These are phyloP conservation scores for Phytophthora fragariaefolia DNA, from an alignment of 352 stramenopile species.

Conservation along the genomic window DNA sequence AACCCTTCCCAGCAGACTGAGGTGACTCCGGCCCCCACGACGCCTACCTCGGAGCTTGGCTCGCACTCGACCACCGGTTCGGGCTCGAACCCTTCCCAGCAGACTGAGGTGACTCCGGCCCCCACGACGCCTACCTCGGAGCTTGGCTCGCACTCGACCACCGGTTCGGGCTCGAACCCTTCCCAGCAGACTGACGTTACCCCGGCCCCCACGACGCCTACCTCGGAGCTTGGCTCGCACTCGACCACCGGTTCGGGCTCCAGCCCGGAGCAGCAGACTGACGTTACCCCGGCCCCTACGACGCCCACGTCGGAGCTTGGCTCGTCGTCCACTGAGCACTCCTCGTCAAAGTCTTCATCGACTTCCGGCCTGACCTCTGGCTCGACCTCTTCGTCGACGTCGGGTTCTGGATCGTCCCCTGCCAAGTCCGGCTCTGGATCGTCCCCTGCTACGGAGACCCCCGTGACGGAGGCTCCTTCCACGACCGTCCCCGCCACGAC, in stretches of 20 bases:
- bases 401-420: constrained; percentile 12
- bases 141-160: constrained; percentile 3
- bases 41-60: constrained; percentile 5
- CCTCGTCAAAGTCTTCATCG: constrained; percentile 8
- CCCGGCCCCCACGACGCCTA: not conserved
- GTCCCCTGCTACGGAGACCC: constrained; percentile 15
- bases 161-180: not conserved
- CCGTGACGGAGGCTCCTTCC: constrained; percentile 11
- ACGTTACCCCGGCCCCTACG: not conserved
- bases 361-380: constrained; percentile 12
- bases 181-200: constrained; percentile 6
- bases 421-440: constrained; percentile 24
- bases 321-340: not conserved
- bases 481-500: constrained; percentile 15
- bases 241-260: not conserved
- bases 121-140: constrained; percentile 20
- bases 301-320: constrained; percentile 7
- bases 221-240: not conserved
- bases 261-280: not conserved
- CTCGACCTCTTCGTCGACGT: constrained; percentile 18
- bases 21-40: constrained; percentile 20
- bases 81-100: constrained; percentile 5
- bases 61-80: constrained; percentile 10
- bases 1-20: constrained; percentile 15
- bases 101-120: constrained; percentile 13